Evolutionary conservation across 768 basidiomycete species (phyloP).

Genomic region (Lactifluus piperatus): DNA sequence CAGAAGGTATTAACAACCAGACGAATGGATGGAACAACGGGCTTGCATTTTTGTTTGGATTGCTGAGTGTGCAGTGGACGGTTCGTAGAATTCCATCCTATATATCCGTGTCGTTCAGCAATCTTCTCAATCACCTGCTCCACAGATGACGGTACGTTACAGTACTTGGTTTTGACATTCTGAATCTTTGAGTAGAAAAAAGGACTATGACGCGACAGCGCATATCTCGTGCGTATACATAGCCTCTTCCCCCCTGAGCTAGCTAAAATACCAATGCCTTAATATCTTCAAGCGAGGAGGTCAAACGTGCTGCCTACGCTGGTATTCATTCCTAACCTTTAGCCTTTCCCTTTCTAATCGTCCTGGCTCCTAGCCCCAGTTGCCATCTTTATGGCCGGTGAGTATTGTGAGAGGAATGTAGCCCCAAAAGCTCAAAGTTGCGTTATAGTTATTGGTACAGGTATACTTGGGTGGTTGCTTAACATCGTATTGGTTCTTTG

Average conservation of each 20-base stretch:
- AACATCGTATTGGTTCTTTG: constrained; percentile 85
- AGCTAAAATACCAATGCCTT: neutral
- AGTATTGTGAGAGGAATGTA: neutral
- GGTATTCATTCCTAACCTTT: constrained; percentile 28
- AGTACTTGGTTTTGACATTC: neutral
- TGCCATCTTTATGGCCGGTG: constrained; percentile 10
- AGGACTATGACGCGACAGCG: constrained; percentile 77
- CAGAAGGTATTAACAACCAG: constrained; percentile 63
- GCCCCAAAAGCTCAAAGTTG: constrained; percentile 52
- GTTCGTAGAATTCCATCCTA: constrained; percentile 33
- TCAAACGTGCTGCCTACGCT: constrained; percentile 70
- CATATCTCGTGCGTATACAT: constrained; percentile 59
- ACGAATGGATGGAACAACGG: constrained; percentile 76
- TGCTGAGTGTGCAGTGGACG: constrained; percentile 85
- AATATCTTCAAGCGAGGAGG: constrained; percentile 51
- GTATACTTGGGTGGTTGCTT: constrained; percentile 74
- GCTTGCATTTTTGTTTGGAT: constrained; percentile 74
- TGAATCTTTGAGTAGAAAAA: constrained; percentile 8
- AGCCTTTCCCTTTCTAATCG: neutral
- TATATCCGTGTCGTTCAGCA: neutral
- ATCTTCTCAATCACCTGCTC: neutral
- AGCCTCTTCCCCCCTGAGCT: neutral
- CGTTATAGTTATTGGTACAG: constrained; percentile 65
- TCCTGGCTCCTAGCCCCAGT: constrained; percentile 9
- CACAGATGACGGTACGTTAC: constrained; percentile 47